A percentile compares a stretch with the other conserved stretches of the same genome.
Conservation (phyloP, 1,284 basidiomycete species). For the Trametes pubescens region DNA sequence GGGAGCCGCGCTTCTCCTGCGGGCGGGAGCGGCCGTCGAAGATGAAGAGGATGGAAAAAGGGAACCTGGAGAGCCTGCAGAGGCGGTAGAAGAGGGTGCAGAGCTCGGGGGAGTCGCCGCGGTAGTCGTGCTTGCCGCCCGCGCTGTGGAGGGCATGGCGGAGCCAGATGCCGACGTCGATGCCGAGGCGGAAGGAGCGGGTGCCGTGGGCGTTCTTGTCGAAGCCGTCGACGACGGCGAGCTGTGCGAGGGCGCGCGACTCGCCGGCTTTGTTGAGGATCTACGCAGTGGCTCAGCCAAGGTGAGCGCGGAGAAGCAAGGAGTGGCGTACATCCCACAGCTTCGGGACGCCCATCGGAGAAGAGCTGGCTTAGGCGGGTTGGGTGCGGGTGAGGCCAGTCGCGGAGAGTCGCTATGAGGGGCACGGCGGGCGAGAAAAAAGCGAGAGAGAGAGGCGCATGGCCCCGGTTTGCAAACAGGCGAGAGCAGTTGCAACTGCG, state of each 20-base stretch:
- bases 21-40: conserved; percentile 76
- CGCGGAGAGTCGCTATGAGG: no score
- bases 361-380: neutral
- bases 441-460: neutral
- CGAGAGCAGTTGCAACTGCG: neutral
- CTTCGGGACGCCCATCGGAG: conserved; percentile 43
- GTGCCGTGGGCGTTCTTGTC: conserved; percentile 48
- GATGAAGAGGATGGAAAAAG: conserved; percentile 71
- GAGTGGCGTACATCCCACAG: conserved; percentile 43
- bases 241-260: conserved; percentile 47
- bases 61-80: conserved; percentile 55
- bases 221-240: conserved; percentile 53
- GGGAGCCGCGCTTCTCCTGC: conserved; percentile 62
- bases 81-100: conserved; percentile 53
- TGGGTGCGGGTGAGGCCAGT: neutral
- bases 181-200: conserved; percentile 53
- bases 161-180: conserved; percentile 58
- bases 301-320: neutral
- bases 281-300: conserved; percentile 32
- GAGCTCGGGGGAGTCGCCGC: conserved; percentile 52
- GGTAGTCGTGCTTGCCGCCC: conserved; percentile 33
- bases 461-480: neutral
- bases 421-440: neutral
- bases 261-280: conserved; percentile 47
- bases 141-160: conserved; percentile 45